phyloP scores from a whole-genome alignment of 164 flowering plant species.

The Stephania yunnanensis region DNA sequence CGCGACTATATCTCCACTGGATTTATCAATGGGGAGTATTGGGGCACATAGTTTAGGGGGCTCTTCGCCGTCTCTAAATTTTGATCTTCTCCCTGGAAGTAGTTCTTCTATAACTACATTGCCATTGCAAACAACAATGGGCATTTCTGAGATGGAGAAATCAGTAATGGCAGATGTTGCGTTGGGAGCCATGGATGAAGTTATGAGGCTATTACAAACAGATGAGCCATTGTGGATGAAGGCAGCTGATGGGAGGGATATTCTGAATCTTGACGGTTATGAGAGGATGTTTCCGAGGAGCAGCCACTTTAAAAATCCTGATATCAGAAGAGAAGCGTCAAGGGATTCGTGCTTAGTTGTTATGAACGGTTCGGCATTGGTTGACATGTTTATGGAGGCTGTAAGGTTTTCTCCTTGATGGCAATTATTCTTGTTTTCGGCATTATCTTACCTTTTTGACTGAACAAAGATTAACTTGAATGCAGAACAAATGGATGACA shows the following conservation, averaged over 20 bases:
- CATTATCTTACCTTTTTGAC: slow-evolving; percentile 1
- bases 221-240: slow-evolving; percentile 61
- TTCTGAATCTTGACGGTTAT: slow-evolving; percentile 58
- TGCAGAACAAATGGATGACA: slow-evolving; percentile 61
- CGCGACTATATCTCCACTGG: slow-evolving; percentile 50
- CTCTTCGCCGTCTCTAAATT: slow-evolving; percentile 48
- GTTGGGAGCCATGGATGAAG: slow-evolving; percentile 60
- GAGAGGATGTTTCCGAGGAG: slow-evolving; percentile 33
- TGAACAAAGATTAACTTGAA: background rate
- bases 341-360: slow-evolving; percentile 50
- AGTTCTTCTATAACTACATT: slow-evolving; percentile 29
- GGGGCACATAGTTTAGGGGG: slow-evolving; percentile 34
- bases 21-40: slow-evolving; percentile 49
- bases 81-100: slow-evolving; percentile 57
- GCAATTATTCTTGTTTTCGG: background rate
- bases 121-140: slow-evolving; percentile 29
- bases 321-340: slow-evolving; percentile 50
- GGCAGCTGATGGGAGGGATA: slow-evolving; percentile 45
- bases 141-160: slow-evolving; percentile 55
- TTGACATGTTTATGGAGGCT: slow-evolving; percentile 65
- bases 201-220: slow-evolving; percentile 40
- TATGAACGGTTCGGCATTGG: slow-evolving; percentile 50
- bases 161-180: slow-evolving; percentile 67
- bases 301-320: slow-evolving; percentile 38
- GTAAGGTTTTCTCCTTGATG: slow-evolving; percentile 32